Base-by-base conservation (phyloP, 345 rosid genomes). In the Carallia pectinifolia region DNA sequence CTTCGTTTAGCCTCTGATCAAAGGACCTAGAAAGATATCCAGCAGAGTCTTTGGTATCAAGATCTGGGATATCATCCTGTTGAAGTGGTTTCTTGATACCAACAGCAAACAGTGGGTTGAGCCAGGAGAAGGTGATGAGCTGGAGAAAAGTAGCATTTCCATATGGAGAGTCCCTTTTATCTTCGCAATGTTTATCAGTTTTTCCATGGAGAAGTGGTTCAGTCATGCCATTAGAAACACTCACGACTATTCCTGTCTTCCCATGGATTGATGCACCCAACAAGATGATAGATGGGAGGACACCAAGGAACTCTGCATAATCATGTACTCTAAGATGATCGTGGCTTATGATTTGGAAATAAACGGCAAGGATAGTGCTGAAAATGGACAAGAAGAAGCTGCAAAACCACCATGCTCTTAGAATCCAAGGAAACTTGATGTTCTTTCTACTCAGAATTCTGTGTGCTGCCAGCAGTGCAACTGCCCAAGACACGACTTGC, bases 111-210 rank as follows among this genome's bases (percentile, higher is more conserved):
- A 90, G 70, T 10, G 96, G 90, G 71, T 85, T 93, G 66, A 93
- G 90, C 98, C 98, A 93, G 37, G 97, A 91, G 80, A 93, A 93
- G 47, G 96, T 89, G 50, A 93, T 67, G 44, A 86, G 87, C 79
- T 93, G 96, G 70, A 82, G 74, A 75, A 93, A 77, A 27, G 82
- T 88, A 31, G 98, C 90, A 31, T 82, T 88, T 38, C 91, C 96
- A 68, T 89, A 93, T n/a, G 71, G 87, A 59, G 92, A 83, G n/a
- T 75, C 84, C 73, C 75, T 80, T 53, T 77, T 68, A 19, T 30
- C 31, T 60, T 59, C 58, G 27, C 66, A 72, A 67, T 55, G 61
- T 18, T 75, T 76, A 27, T 84, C 78, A 58, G 69, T 50, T 73
- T 85, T 70, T 19, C 68, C 81, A 29, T 68, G 70, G 61, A 85